These are phyloP conservation scores for Exserohilum turcica DNA, from an alignment of 2,329 filamentous ascomycete species.

Conservation along the genomic window DNA sequence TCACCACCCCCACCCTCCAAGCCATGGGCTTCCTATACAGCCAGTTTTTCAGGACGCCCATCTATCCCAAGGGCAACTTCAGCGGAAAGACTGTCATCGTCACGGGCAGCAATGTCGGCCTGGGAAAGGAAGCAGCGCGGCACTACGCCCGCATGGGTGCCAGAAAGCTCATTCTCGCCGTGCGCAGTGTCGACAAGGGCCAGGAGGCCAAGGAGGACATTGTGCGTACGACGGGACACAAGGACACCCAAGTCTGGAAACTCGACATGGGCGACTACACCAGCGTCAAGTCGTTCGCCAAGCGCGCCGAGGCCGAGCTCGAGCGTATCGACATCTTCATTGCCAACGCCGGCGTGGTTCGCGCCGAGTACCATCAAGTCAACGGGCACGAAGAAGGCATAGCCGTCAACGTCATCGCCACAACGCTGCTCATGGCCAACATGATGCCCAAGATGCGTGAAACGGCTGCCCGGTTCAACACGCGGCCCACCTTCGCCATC, in stretches of 20 bases:
- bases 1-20: too few relatives aligned
- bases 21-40: conserved; percentile 43
- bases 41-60: conserved; percentile 47
- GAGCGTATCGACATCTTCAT: conserved; percentile 37
- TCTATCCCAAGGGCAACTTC: conserved; percentile 17
- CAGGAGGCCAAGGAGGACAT: conserved; percentile 34
- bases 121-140: conserved; percentile 39
- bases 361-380: conserved; percentile 17
- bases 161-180: conserved; percentile 38
- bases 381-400: conserved; percentile 49
- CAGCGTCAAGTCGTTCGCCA: conserved; percentile 25
- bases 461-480: conserved; percentile 22
- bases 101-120: conserved; percentile 44
- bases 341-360: conserved; percentile 42
- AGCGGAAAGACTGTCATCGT: conserved; percentile 50
- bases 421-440: conserved; percentile 56
- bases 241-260: conserved; percentile 31
- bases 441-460: conserved; percentile 46
- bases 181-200: conserved; percentile 38
- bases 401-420: conserved; percentile 59
- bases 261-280: conserved; percentile 31
- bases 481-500: conserved; percentile 21
- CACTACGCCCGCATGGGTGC: conserved; percentile 34
- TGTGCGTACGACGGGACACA: conserved; percentile 14
- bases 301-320: conserved; percentile 26